phyloP scores from a whole-genome alignment of 495 filamentous ascomycete species.

The Neurospora sp. region DNA sequence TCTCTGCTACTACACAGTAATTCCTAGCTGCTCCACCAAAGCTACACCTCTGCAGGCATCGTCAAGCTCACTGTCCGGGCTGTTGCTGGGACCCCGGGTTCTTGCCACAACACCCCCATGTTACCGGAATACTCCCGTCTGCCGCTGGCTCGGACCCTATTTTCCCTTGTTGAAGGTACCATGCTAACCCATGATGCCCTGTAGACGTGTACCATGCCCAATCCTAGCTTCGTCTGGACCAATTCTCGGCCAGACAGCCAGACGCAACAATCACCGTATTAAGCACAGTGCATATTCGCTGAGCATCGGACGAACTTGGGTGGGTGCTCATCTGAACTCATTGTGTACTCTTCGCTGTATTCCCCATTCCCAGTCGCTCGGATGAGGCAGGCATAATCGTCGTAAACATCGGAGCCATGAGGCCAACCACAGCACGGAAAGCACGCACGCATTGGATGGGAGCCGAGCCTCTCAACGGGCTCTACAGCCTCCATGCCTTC shows the following conservation, averaged over 20 bases:
- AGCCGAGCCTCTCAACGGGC: background rate
- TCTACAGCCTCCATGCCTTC: background rate
- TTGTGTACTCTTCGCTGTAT: background rate
- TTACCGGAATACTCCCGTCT: background rate
- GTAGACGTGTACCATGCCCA: background rate
- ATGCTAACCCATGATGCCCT: background rate
- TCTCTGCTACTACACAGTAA: background rate
- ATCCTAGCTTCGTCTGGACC: background rate
- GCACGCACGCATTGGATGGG: background rate
- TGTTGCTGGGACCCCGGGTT: background rate
- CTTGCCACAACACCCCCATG: background rate
- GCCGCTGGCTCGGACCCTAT: background rate
- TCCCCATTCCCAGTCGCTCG: background rate
- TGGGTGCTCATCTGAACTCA: background rate
- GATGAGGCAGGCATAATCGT: background rate
- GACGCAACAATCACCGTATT: background rate
- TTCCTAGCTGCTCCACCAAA: background rate
- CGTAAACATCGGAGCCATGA: background rate
- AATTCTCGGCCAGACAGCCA: background rate
- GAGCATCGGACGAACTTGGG: background rate
- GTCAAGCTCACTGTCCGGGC: background rate
- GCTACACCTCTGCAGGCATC: background rate
- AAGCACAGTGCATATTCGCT: background rate
- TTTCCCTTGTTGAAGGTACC: background rate
- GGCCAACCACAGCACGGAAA: background rate